Conservation (phyloP, 768 basidiomycete genomes). For the Trametes elegans region DNA sequence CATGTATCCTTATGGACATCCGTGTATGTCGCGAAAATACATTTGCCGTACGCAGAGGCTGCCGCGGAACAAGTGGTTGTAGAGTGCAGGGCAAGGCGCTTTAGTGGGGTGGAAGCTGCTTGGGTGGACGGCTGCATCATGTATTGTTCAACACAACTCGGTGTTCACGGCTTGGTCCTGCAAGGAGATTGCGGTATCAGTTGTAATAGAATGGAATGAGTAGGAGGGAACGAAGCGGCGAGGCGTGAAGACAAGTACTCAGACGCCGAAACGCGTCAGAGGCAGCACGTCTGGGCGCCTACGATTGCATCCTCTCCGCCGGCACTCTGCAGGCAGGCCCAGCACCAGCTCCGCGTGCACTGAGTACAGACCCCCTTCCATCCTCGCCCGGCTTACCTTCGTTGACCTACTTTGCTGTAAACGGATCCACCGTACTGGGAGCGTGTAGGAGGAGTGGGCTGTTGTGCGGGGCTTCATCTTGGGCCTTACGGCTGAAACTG, state of each 20-base stretch:
- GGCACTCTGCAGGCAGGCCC: not conserved
- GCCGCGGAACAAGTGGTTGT: conserved; percentile 70
- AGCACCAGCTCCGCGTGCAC: not conserved
- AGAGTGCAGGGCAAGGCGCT: conserved; percentile 66
- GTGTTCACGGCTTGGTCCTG: not conserved
- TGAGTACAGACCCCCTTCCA: no score
- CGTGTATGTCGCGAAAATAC: conserved; percentile 77
- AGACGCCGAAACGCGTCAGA: not conserved
- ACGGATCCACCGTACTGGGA: no score
- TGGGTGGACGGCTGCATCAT: conserved; percentile 25
- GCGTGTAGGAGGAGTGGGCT: no score
- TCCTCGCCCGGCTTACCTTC: no score
- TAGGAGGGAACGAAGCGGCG: not conserved
- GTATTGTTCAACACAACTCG: no score
- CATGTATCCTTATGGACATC: conserved; percentile 87
- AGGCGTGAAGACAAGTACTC: not conserved
- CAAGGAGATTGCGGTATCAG: not conserved
- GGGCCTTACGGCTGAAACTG: no score
- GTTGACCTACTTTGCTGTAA: no score
- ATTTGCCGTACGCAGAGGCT: conserved; percentile 83
- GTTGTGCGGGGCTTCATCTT: no score
- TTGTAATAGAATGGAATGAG: not conserved
- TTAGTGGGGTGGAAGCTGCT: conserved; percentile 46
- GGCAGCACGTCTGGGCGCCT: not conserved
- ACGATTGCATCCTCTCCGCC: not conserved